Conservation (phyloP, 106 monocot genomes). For the Phalaenopsis equestris region DNA sequence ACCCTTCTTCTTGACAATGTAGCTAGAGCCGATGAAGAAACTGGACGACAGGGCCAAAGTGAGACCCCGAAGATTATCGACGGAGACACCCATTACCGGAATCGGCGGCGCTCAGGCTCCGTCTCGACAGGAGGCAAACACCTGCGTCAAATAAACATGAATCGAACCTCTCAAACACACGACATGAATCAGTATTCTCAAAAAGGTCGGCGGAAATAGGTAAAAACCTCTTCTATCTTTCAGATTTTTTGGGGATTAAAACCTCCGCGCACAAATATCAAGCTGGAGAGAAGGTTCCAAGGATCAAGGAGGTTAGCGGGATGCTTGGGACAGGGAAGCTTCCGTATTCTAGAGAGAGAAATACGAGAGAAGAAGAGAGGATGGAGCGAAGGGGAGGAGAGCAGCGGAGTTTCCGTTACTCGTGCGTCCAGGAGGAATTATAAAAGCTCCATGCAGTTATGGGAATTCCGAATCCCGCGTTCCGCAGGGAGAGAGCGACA, state of each 20-base stretch:
- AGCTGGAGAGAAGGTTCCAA: neutral
- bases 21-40: conserved; percentile 23
- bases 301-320: neutral
- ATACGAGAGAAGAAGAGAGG: neutral
- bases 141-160: neutral
- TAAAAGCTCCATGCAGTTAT: neutral
- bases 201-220: neutral
- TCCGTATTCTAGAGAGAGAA: neutral
- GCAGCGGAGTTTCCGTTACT: conserved; percentile 9
- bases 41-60: conserved; percentile 17
- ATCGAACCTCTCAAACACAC: neutral
- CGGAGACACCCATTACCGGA: conserved; percentile 7
- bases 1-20: conserved; percentile 25
- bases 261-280: neutral
- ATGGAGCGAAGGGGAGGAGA: neutral
- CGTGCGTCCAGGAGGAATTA: neutral
- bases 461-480: conserved; percentile 8
- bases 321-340: neutral
- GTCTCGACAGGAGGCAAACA: neutral
- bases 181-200: neutral
- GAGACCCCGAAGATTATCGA: conserved; percentile 18
- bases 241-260: neutral
- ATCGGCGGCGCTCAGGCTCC: neutral
- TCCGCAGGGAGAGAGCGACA: neutral
- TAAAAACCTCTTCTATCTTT: conserved; percentile 1